Base-by-base conservation (phyloP, 1,139 yeast species). In the Pneumocystis murina region DNA sequence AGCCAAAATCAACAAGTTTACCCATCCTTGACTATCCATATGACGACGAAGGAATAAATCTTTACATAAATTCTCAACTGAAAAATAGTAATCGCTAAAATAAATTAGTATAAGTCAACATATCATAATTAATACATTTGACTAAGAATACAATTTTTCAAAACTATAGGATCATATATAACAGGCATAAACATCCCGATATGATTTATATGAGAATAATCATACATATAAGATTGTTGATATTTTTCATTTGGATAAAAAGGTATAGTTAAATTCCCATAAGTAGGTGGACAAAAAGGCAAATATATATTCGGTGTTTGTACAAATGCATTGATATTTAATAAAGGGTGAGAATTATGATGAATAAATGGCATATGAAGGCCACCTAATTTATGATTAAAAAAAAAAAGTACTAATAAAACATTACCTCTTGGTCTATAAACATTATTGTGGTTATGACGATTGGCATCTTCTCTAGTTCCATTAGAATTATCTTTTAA, bases 31-130 rank as follows among this genome's bases (percentile, higher is more conserved):
- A 61, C 78, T 75, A 75, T 85, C 84, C 95, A 89, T 88, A 71
- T 85, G 87, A 70, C 83, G 82, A 74, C 96, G 82, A 72, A 89
- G 78, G 73, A 76, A 88, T 66, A 86, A 77, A 74, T 89, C 96
- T 75, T 87, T 86, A 70, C 87, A 80, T 74, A 92, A 80, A 75
- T 92, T 92, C 71, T 90, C 96, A 64, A 85, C 80, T 36, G 94
- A 85, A 75, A 92, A 86, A 75, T 92, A 92, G 77, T 91, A 92
- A 72, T 88, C 92, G 66, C 67, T 64, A 28, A 28, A 30, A 12
- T 40, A 38, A n/a, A 38, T 38, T 38, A 58, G 60, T 38, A 58
- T 2, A 14, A 28, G 2, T 54, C 30, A 6, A 20, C 3, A 20
- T 8, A 12, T 24, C 16, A 30, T 2, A 20, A 28, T 12, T 33